phyloP scores from a whole-genome alignment of 2,329 filamentous ascomycete species.

The Epichloe aotearoae region DNA sequence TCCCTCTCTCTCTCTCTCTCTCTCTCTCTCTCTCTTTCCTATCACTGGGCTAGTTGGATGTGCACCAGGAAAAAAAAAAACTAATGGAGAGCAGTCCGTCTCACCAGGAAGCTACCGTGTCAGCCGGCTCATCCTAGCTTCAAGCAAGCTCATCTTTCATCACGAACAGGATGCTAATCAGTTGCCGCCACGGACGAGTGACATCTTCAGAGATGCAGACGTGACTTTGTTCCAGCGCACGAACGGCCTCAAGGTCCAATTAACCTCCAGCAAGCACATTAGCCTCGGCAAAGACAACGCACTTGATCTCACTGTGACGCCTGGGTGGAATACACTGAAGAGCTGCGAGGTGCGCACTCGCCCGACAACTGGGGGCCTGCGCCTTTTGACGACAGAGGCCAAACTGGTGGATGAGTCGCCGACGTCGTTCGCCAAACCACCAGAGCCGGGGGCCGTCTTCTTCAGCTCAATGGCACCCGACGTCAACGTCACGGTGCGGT shows the following conservation, averaged over 20 bases:
- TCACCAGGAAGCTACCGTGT: slow-evolving; percentile 64
- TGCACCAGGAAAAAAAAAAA: neutral
- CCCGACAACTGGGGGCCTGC: slow-evolving; percentile 51
- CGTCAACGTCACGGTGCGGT: slow-evolving; percentile 42
- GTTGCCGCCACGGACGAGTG: slow-evolving; percentile 29
- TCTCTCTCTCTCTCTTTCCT: neutral
- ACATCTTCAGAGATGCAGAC: slow-evolving; percentile 44
- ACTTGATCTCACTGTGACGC: slow-evolving; percentile 58
- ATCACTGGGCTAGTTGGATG: no score
- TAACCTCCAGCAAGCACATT: slow-evolving; percentile 55
- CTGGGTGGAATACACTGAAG: slow-evolving; percentile 59
- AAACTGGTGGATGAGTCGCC: slow-evolving; percentile 30
- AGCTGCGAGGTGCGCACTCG: slow-evolving; percentile 48
- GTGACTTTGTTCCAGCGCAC: slow-evolving; percentile 62
- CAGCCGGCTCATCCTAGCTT: slow-evolving; percentile 54
- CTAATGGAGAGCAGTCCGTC: slow-evolving; percentile 35
- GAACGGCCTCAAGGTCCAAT: slow-evolving; percentile 53
- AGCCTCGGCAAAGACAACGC: slow-evolving; percentile 69
- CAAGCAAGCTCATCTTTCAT: slow-evolving; percentile 50
- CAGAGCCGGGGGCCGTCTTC: slow-evolving; percentile 39
- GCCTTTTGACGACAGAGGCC: slow-evolving; percentile 48
- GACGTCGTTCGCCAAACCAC: slow-evolving; percentile 32
- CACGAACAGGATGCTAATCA: slow-evolving; percentile 47
- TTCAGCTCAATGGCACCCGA: slow-evolving; percentile 33
- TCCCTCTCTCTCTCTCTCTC: neutral